Evolutionary conservation across 495 filamentous ascomycete genomes (phyloP).

Genomic region (Clavariopsis aquatica): DNA sequence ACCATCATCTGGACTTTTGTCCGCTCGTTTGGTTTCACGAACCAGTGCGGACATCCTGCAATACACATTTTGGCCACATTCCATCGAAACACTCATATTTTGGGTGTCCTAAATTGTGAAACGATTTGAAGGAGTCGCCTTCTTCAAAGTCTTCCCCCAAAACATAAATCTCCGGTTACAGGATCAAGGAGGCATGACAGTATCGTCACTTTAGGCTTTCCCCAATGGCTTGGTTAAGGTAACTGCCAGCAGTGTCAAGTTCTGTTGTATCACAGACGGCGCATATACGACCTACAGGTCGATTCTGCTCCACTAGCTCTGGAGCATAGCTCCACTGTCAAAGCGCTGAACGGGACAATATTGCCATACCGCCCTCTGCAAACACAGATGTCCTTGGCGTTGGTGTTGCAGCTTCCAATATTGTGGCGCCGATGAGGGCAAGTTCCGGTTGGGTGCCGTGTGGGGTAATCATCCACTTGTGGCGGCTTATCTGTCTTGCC

Average conservation of each 20-base stretch:
- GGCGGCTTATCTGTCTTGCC: background rate
- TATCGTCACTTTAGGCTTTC: background rate
- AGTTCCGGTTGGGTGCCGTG: constrained; percentile 5
- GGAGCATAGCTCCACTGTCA: background rate
- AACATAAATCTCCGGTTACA: no score
- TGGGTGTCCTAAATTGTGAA: no score
- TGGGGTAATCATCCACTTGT: constrained; percentile 6
- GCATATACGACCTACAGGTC: background rate
- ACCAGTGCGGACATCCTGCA: no score
- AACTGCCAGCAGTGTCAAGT: background rate
- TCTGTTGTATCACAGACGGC: background rate
- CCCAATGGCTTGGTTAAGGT: background rate
- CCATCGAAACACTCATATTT: no score
- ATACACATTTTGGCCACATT: no score
- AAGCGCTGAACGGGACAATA: background rate
- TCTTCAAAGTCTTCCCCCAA: no score
- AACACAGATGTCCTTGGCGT: background rate
- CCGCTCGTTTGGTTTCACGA: no score
- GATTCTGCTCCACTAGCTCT: background rate
- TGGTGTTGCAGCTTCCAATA: constrained; percentile 17
- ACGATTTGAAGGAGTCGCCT: no score
- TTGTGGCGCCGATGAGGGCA: constrained; percentile 22
- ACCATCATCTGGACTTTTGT: no score
- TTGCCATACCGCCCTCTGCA: background rate
- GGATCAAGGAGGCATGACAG: background rate